A percentile compares a stretch with the other conserved stretches of the same genome.
phyloP scores from a whole-genome alignment of 768 basidiomycete genomes.

The Cubamyces sp. region DNA sequence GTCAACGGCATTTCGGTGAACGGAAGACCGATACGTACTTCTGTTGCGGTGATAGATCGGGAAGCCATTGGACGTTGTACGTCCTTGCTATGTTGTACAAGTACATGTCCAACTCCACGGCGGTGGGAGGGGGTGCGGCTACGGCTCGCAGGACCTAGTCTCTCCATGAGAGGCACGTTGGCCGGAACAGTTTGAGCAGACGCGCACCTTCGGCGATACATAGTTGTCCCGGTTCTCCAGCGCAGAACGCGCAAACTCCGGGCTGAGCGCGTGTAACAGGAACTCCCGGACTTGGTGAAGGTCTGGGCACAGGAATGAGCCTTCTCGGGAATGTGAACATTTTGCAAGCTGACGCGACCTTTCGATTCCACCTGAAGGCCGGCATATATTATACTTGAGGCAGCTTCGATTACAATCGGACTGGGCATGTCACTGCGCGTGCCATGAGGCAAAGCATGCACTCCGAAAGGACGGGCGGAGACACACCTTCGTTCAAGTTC shows the following conservation, averaged over 20 bases:
- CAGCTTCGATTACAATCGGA: slow-evolving; percentile 64
- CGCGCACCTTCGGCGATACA: slow-evolving; percentile 54
- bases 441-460: background rate
- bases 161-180: background rate
- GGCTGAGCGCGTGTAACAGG: slow-evolving; percentile 59
- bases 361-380: slow-evolving; percentile 57
- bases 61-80: slow-evolving; percentile 61
- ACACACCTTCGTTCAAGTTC: slow-evolving; percentile 59
- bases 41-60: slow-evolving; percentile 63
- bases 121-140: slow-evolving; percentile 57
- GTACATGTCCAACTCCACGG: slow-evolving; percentile 57
- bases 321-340: background rate
- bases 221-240: slow-evolving; percentile 51
- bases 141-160: slow-evolving; percentile 55
- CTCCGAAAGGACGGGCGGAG: background rate
- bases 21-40: slow-evolving; percentile 47
- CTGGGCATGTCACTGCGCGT: slow-evolving; percentile 46
- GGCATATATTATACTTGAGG: slow-evolving; percentile 68
- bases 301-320: slow-evolving; percentile 44
- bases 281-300: slow-evolving; percentile 56
- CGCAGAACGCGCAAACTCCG: slow-evolving; percentile 59
- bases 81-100: slow-evolving; percentile 56
- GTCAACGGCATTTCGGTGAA: background rate
- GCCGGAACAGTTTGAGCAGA: background rate
- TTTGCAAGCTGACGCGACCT: slow-evolving; percentile 44